These are phyloP conservation scores for Boletus semigastroideus DNA, from an alignment of 1,284 basidiomycete genomes.

Conservation along the genomic window DNA sequence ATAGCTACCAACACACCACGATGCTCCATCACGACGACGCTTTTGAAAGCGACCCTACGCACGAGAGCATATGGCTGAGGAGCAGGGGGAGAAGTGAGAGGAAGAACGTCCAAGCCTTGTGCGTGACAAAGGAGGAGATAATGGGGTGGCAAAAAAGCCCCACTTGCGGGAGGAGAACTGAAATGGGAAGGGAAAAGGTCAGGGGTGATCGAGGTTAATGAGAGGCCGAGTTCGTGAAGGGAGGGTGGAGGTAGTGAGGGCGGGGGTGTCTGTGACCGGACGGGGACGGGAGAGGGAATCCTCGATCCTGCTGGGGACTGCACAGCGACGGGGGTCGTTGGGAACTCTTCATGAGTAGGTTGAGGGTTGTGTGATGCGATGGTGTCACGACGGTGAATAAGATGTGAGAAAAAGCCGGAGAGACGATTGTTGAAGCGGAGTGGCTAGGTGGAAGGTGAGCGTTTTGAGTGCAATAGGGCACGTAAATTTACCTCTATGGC, in stretches of 20 bases:
- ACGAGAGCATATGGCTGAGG: slow-evolving; percentile 77
- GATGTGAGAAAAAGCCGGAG: slow-evolving; percentile 77
- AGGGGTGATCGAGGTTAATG: slow-evolving; percentile 61
- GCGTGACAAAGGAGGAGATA: slow-evolving; percentile 80
- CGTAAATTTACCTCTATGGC: slow-evolving; percentile 43
- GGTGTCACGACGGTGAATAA: slow-evolving; percentile 69
- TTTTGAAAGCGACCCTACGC: slow-evolving; percentile 75
- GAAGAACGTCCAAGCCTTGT: slow-evolving; percentile 78
- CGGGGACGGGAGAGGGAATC: slow-evolving; percentile 48
- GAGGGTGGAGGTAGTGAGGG: slow-evolving; percentile 67
- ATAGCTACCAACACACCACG: slow-evolving; percentile 82
- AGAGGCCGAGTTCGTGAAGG: slow-evolving; percentile 72
- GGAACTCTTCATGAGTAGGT: slow-evolving; percentile 29
- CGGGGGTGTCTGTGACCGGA: slow-evolving; percentile 63
- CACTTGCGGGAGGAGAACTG: slow-evolving; percentile 68
- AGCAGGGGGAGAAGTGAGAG: slow-evolving; percentile 67
- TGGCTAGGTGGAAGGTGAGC: slow-evolving; percentile 37
- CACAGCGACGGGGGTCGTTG: slow-evolving; percentile 19
- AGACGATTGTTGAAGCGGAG: slow-evolving; percentile 65
- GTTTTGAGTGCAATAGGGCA: slow-evolving; percentile 18
- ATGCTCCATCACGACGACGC: slow-evolving; percentile 85
- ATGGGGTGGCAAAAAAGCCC: slow-evolving; percentile 74
- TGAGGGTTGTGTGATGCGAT: slow-evolving; percentile 31
- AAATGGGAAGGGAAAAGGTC: slow-evolving; percentile 74
- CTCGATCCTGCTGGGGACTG: slow-evolving; percentile 39